Evolutionary conservation across 176 grass and related monocot genomes (phyloP), one percentile per base, ranked within the genome.

Genomic region (Oryza nivara): DNA sequence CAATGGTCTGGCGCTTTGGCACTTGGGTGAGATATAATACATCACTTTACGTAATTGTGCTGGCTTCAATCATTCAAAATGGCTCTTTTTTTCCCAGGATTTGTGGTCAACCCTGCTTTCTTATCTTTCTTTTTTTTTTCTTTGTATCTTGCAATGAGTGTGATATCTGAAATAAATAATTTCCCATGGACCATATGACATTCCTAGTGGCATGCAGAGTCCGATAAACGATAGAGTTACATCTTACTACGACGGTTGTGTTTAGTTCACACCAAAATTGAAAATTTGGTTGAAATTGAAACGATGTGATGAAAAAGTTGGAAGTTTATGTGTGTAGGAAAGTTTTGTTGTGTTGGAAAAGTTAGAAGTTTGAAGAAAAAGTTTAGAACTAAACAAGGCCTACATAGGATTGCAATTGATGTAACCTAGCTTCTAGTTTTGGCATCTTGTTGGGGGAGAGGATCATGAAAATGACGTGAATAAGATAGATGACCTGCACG

Each of bases 1-100:
- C 92, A 98, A 75, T 98, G 95, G 96, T 95, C 96, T 28, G 93
- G 96, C 11, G 96, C 96, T 73, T 89, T 98, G 81, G 96, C 96
- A 88, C 92, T 98, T 65, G 96, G 96, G 96, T 98, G 77, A 94
- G 89, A 82, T 40, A 32, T 11, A 9, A 15, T 7, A n/a, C 66
- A 51, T 49, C 19, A 19, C 20, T 30, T 48, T 36, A 54, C 30
- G 73, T 6, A 25, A 73, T 34, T 17, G 1, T 83, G 46, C 52
- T 68, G 79, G 23, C 11, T 60, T 36, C 46, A 60, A 82, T 85
- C 34, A 44, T 32, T 75, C 43, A 28, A 32, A 19, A 72, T 41
- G 23, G 26, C 14, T 23, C 20, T n/a, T 47, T 56, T 56, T 56
- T n/a, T 65, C 64, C 74, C 56, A 72, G 56, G 68, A 36, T 40